Percentiles rank a stretch among this genome's conserved stretches.
These are phyloP conservation scores for Phytophthora nicotianae DNA, from an alignment of 352 stramenopile genomes.

Conservation along the genomic window DNA sequence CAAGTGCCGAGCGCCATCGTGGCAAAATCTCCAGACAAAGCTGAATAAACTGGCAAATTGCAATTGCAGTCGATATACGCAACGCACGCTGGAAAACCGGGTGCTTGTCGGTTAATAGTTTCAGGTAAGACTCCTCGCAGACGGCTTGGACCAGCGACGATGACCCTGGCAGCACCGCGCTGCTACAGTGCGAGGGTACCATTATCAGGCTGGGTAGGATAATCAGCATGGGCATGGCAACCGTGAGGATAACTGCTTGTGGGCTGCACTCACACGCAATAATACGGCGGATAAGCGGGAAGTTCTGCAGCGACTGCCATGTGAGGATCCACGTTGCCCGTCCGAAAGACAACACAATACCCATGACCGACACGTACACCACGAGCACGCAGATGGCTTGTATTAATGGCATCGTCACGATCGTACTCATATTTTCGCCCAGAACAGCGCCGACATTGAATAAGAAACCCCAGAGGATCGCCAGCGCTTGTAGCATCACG, in stretches of 20 bases:
- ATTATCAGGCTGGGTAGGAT: conserved; percentile 80
- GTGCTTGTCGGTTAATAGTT: conserved; percentile 82
- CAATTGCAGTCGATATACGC: conserved; percentile 80
- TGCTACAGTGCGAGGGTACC: conserved; percentile 63
- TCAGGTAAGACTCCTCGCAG: conserved; percentile 85
- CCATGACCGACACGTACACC: conserved; percentile 85
- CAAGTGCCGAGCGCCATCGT: conserved; percentile 65
- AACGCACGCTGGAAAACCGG: conserved; percentile 85
- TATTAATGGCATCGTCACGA: conserved; percentile 78
- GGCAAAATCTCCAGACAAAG: conserved; percentile 84
- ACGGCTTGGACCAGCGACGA: conserved; percentile 52
- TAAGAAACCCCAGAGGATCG: conserved; percentile 87
- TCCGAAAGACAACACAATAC: conserved; percentile 83
- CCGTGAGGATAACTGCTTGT: conserved; percentile 79
- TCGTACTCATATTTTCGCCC: conserved; percentile 87
- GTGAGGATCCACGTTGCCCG: conserved; percentile 89
- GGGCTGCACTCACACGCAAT: conserved; percentile 78
- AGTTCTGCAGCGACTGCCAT: conserved; percentile 88
- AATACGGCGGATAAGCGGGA: conserved; percentile 86
- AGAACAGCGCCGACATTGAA: conserved; percentile 87
- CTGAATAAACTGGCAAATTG: conserved; percentile 87
- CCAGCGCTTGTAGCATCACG: conserved; percentile 84
- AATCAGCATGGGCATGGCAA: conserved; percentile 73
- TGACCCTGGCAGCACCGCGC: conserved; percentile 31
- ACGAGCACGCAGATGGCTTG: conserved; percentile 80